Evolutionary conservation across 345 rosid genomes (phyloP).

Genomic region (Excoecaria agallocha): DNA sequence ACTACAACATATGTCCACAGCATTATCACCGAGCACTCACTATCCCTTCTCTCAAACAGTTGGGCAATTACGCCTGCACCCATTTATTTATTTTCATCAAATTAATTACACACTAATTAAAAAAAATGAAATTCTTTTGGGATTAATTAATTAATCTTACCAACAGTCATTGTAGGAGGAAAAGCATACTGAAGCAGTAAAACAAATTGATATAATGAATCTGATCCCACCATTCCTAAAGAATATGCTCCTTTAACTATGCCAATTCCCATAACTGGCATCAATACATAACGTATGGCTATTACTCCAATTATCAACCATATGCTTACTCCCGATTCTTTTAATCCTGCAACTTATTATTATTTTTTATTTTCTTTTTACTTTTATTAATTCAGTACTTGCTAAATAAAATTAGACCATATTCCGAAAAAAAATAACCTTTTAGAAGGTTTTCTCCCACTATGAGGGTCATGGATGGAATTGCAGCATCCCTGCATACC

Average conservation of each 20-base stretch:
- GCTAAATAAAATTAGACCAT: too few relatives aligned
- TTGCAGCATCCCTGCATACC: slow-evolving; percentile 41
- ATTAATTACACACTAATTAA: too few relatives aligned
- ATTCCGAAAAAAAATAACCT: slow-evolving; percentile 14
- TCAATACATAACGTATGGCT: slow-evolving; percentile 28
- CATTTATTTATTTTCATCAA: too few relatives aligned
- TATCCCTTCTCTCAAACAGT: neutral
- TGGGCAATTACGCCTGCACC: neutral
- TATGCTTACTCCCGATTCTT: slow-evolving; percentile 25
- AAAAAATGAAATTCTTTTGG: too few relatives aligned
- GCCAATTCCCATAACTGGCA: slow-evolving; percentile 38
- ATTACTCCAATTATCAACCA: slow-evolving; percentile 36
- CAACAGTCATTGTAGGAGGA: slow-evolving; percentile 42
- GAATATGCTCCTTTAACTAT: slow-evolving; percentile 34
- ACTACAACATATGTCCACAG: neutral
- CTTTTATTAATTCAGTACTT: too few relatives aligned
- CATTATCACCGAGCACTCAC: slow-evolving; percentile 9
- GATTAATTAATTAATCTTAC: too few relatives aligned
- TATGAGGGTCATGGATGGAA: slow-evolving; percentile 40
- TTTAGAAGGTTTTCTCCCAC: slow-evolving; percentile 47
- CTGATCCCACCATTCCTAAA: slow-evolving; percentile 35
- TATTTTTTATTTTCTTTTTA: too few relatives aligned
- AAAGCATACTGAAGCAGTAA: slow-evolving; percentile 53
- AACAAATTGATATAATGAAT: slow-evolving; percentile 44
- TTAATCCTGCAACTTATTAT: slow-evolving; percentile 46